A percentile compares a stretch with the other conserved stretches of the same genome.
Evolutionary conservation across 768 basidiomycete genomes (phyloP).

Genomic region (Favolaschia claudopus): DNA sequence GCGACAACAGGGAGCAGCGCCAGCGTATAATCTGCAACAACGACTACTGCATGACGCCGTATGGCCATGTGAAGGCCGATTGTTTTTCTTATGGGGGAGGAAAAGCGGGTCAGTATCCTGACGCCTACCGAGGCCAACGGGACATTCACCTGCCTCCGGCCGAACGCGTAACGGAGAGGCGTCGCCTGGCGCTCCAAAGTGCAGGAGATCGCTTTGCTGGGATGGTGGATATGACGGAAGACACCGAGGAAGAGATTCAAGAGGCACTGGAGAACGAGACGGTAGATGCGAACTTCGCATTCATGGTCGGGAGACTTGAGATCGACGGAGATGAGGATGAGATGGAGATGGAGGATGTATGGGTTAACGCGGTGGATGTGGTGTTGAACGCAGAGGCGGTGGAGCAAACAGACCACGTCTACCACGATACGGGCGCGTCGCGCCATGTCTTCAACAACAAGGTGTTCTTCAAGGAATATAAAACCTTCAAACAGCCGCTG

Average conservation of each 20-base stretch:
- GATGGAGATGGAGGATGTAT: too few species aligned
- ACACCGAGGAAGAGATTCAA: too few species aligned
- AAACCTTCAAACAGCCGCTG: neutral
- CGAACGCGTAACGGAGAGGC: neutral
- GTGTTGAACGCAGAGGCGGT: neutral
- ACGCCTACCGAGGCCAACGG: neutral
- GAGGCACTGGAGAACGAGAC: neutral
- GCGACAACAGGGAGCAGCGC: too few species aligned
- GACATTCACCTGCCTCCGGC: conserved; percentile 1
- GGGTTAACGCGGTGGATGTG: neutral
- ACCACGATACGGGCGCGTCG: too few species aligned
- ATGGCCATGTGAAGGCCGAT: too few species aligned
- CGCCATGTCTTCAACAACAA: conserved; percentile 2
- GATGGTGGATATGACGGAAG: neutral
- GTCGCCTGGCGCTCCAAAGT: neutral
- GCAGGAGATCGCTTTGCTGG: neutral
- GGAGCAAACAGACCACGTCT: neutral
- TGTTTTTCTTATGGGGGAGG: conserved; percentile 36
- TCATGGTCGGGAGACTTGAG: neutral
- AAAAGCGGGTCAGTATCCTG: conserved; percentile 32
- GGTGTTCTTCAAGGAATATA: neutral
- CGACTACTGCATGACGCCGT: too few species aligned
- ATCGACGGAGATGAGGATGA: neutral
- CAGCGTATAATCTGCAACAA: too few species aligned
- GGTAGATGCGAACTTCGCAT: neutral